These are phyloP conservation scores for Psilocybe sp. DNA, from an alignment of 768 basidiomycete species.

Conservation along the genomic window DNA sequence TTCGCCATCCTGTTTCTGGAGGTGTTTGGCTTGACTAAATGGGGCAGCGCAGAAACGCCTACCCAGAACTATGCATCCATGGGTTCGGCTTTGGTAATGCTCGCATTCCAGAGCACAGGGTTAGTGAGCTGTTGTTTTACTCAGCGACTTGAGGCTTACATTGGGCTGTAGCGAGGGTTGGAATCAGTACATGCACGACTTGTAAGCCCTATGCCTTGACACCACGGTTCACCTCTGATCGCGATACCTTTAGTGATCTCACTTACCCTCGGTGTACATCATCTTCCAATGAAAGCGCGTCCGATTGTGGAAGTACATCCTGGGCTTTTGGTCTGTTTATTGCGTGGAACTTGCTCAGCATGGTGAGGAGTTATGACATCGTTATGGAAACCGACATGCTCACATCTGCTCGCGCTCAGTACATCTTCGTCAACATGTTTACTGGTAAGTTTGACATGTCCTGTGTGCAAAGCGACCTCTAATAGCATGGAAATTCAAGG, in stretches of 20 bases:
- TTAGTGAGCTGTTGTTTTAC: conserved; percentile 33
- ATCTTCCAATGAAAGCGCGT: conserved; percentile 42
- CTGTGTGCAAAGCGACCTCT: background rate
- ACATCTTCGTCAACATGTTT: conserved; percentile 95
- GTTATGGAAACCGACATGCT: conserved; percentile 1
- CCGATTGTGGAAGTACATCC: conserved; percentile 83
- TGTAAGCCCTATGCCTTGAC: conserved; percentile 38
- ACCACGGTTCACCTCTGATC: conserved; percentile 4
- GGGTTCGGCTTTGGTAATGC: conserved; percentile 79
- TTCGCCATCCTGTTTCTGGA: conserved; percentile 88
- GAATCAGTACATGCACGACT: conserved; percentile 98
- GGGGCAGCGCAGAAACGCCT: conserved; percentile 65
- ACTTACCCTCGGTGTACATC: conserved; percentile 80
- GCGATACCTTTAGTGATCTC: conserved; percentile 49
- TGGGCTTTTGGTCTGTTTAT: conserved; percentile 91
- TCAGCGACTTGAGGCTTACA: conserved; percentile 5
- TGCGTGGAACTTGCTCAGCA: conserved; percentile 92
- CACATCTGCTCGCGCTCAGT: conserved; percentile 42
- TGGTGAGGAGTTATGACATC: conserved; percentile 49
- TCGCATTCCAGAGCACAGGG: conserved; percentile 93
- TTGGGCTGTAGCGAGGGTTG: conserved; percentile 72
- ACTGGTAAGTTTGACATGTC: conserved; percentile 55
- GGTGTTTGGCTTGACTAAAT: conserved; percentile 89
- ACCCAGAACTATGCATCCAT: conserved; percentile 80
- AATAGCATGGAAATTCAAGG: conserved; percentile 31